Evolutionary conservation across 257 asterid species (phyloP).

Genomic region (Solanum rostratum): DNA sequence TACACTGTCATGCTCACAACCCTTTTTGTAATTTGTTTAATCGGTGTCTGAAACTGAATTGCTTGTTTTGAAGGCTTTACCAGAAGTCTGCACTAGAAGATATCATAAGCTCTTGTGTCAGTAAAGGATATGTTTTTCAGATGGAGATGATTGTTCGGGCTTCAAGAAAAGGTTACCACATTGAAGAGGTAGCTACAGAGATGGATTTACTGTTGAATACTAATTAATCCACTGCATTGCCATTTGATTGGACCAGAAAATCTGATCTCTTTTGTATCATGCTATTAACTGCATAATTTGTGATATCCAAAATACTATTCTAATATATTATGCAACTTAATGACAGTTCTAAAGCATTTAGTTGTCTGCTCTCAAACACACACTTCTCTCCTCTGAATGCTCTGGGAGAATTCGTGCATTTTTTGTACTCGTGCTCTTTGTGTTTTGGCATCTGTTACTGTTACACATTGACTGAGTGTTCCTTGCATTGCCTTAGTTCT

Average conservation of each 20-base stretch:
- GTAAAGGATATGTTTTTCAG: slow-evolving; percentile 98
- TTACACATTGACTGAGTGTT: not conserved
- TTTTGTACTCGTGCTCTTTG: not conserved
- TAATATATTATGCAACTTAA: not conserved
- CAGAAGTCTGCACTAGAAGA: slow-evolving; percentile 83
- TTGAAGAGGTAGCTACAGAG: slow-evolving; percentile 66
- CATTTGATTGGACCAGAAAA: not conserved
- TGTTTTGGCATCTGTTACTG: not conserved
- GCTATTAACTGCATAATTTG: not conserved
- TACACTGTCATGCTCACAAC: not conserved
- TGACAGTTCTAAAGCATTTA: not conserved
- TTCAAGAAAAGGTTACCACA: slow-evolving; percentile 72
- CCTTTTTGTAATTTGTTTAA: not conserved
- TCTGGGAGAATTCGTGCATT: not conserved
- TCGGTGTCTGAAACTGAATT: not conserved
- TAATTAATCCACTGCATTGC: not conserved
- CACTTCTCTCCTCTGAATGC: not conserved
- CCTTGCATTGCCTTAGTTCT: not conserved
- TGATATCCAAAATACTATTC: not conserved
- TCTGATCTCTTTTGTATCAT: not conserved
- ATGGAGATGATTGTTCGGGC: slow-evolving; percentile 99
- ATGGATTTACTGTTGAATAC: not conserved
- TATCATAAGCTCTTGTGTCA: slow-evolving; percentile 83
- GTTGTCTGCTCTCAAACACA: not conserved
- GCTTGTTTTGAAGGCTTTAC: slow-evolving; percentile 50